Base-by-base conservation (phyloP, 345 rosid species). In the Gossypium turneri region DNA sequence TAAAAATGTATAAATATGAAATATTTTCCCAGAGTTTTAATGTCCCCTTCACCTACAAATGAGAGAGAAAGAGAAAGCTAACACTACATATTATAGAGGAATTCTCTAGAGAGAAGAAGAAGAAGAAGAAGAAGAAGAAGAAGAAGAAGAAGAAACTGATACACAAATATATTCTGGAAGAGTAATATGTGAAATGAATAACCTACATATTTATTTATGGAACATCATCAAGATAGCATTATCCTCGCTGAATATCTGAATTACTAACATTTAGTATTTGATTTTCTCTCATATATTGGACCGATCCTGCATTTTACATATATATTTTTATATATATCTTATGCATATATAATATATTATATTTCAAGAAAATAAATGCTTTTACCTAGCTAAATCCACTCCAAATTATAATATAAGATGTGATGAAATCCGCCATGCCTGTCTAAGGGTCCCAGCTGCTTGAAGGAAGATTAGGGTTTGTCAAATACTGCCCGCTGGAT, bases 401-500 rank as follows among this genome's bases (percentile, higher is more conserved):
- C 51, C 52, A 60, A 53, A 27, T 53, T 16, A 71, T 56, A 12
- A 11, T 12, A 41, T 20, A 20, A 55, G 63, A 71, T 52, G 47
- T 27, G 60, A 29, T 51, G 61, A 34, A 38, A 56, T 73, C 75
- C 38, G 15, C 43, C 57, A 59, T 79, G 76, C 74, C 87, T 79
- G 76, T 74, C 87, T 86, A 86, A 53, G 85, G 85, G 78, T 82
- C 85, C 87, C 88, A 85, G 85, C 86, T 79, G 76, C 27, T 53
- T 29, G 85, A 72, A 61, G 87, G 73, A 82, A 77, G 74, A 77
- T 74, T 86, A 83, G 91, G 91, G 93, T 87, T 87, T 78, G 82
- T 75, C 78, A 74, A 80, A 73, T 80, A 86, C 73, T 86, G 88
- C 7, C 82, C 79, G 74, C 79, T 75, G 73, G 89, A 79, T 50